Percentiles rank a stretch among this genome's conserved stretches.
Evolutionary conservation across 768 basidiomycete species (phyloP).

Genomic region (Cubamyces sp.): DNA sequence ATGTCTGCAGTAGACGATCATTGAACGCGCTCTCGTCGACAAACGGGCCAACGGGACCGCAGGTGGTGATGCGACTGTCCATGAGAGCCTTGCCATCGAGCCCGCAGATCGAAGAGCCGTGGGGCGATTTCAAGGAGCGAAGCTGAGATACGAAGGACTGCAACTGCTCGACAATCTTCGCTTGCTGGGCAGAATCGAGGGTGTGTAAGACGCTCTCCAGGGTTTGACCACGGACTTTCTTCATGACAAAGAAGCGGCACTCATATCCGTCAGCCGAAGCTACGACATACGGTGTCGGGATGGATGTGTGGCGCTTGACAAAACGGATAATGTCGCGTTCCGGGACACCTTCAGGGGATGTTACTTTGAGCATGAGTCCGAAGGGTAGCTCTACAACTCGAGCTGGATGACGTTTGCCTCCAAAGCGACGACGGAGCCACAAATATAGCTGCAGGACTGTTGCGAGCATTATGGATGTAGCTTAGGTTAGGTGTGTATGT

Average conservation of each 20-base stretch:
- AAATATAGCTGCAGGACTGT: not conserved
- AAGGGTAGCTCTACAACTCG: not conserved
- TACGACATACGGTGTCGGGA: not conserved
- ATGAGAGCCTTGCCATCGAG: not conserved
- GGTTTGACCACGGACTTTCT: not conserved
- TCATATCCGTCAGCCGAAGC: not conserved
- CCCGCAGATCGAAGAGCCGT: not conserved
- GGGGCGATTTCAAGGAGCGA: not conserved
- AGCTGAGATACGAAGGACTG: not conserved
- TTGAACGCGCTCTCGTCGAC: not conserved
- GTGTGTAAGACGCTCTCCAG: not conserved
- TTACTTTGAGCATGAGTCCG: conserved; percentile 3
- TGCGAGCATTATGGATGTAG: not conserved
- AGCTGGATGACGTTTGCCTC: not conserved
- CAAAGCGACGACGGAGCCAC: not conserved
- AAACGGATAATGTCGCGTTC: conserved; percentile 7
- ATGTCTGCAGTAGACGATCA: not conserved
- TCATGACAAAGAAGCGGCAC: not conserved
- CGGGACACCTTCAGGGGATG: not conserved
- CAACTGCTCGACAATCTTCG: not conserved
- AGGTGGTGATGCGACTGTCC: not conserved
- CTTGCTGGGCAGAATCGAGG: not conserved
- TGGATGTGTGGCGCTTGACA: conserved; percentile 1
- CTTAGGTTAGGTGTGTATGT: not conserved
- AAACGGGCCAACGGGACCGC: not conserved